phyloP scores from a whole-genome alignment of 2,329 filamentous ascomycete species.

The Aspergillus brasiliensis region DNA sequence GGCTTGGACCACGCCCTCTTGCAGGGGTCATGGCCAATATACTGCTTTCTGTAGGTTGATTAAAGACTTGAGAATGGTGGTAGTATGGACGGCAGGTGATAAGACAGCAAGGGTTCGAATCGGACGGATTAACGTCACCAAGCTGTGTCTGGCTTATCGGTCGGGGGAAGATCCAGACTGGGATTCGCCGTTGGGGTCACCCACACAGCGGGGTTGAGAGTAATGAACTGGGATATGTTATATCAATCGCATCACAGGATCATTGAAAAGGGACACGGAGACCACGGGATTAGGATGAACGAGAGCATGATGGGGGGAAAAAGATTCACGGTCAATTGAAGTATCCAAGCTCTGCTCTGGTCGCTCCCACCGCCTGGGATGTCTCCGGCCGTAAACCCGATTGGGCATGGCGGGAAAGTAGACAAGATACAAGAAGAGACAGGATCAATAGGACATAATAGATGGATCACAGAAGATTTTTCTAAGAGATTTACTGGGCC shows the following conservation, averaged over 20 bases:
- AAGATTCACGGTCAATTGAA: neutral
- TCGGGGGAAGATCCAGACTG: neutral
- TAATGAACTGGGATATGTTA: neutral
- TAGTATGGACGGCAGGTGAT: neutral
- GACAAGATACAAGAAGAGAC: too few relatives aligned
- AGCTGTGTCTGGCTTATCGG: neutral
- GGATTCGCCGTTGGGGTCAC: neutral
- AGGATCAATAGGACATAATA: too few relatives aligned
- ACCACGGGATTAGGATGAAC: neutral
- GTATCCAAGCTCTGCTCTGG: neutral
- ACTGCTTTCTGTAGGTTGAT: neutral
- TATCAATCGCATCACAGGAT: neutral
- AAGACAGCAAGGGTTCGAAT: neutral
- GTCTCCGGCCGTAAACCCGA: conserved; percentile 1
- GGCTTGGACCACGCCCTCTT: conserved; percentile 36
- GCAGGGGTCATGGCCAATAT: conserved; percentile 28
- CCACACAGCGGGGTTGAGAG: neutral
- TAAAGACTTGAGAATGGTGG: neutral
- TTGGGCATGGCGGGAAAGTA: neutral
- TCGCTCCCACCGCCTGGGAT: conserved; percentile 5
- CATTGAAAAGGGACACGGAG: neutral
- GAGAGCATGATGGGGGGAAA: neutral
- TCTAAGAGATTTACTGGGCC: too few relatives aligned
- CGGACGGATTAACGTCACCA: neutral
- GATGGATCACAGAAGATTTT: too few relatives aligned